Evolutionary conservation across 2,329 filamentous ascomycete genomes (phyloP).

Genomic region (Lasiodiplodia citricola): DNA sequence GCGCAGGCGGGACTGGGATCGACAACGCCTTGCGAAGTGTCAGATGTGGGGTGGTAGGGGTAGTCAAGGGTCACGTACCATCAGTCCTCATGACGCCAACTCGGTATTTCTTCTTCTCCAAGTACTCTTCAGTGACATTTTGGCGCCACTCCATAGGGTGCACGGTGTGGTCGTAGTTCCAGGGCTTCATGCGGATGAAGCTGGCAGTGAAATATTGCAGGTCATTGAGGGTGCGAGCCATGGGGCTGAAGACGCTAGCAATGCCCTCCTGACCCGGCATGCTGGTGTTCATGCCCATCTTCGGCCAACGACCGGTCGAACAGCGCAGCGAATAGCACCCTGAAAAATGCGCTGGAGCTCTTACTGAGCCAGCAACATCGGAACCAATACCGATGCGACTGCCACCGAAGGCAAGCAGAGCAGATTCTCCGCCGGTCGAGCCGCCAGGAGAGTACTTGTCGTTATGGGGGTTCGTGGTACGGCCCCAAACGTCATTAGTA

Average conservation of each 20-base stretch:
- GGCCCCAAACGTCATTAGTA: constrained; percentile 80
- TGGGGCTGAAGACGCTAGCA: constrained; percentile 86
- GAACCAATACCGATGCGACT: constrained; percentile 89
- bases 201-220: constrained; percentile 82
- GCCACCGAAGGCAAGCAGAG: constrained; percentile 78
- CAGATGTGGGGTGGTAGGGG: not conserved
- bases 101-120: constrained; percentile 66
- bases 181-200: constrained; percentile 81
- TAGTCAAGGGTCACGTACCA: constrained; percentile 42
- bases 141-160: constrained; percentile 83
- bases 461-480: constrained; percentile 82
- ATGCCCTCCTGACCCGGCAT: constrained; percentile 95
- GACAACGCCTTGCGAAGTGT: constrained; percentile 63
- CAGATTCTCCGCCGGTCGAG: constrained; percentile 83
- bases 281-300: constrained; percentile 79
- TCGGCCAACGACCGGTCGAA: constrained; percentile 89
- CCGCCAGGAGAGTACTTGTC: constrained; percentile 85
- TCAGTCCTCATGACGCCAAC: constrained; percentile 81
- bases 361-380: constrained; percentile 88
- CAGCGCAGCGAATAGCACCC: constrained; percentile 88
- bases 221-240: constrained; percentile 85
- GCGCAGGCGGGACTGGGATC: constrained; percentile 84
- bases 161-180: constrained; percentile 85
- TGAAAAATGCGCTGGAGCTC: constrained; percentile 85
- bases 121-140: constrained; percentile 64